Evolutionary conservation across 2,329 filamentous ascomycete genomes (phyloP).

Genomic region (Ophiocordyceps polyrhachis-furcata): DNA sequence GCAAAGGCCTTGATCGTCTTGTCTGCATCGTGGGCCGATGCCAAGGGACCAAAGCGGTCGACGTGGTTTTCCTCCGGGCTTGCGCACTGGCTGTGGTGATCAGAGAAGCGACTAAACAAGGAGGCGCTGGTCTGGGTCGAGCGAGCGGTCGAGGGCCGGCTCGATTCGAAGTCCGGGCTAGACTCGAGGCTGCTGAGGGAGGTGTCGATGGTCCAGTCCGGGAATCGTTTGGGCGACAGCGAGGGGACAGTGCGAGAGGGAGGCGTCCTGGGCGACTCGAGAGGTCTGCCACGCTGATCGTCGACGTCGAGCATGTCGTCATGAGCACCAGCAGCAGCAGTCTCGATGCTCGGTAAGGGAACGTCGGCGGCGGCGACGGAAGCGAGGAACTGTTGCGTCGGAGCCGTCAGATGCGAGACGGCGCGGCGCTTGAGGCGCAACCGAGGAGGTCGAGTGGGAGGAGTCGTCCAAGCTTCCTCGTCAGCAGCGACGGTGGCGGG

Average conservation of each 20-base stretch:
- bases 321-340: constrained; percentile 8
- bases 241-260: constrained; percentile 26
- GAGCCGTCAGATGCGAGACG: constrained; percentile 32
- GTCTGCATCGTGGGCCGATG: constrained; percentile 11
- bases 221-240: constrained; percentile 27
- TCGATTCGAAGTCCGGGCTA: constrained; percentile 38
- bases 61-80: constrained; percentile 25
- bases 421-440: constrained; percentile 37
- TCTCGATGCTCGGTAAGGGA: constrained; percentile 46
- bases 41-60: constrained; percentile 8
- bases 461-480: constrained; percentile 22
- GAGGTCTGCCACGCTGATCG: constrained; percentile 19
- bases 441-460: constrained; percentile 32
- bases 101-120: constrained; percentile 37
- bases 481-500: constrained; percentile 17
- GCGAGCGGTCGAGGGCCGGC: constrained; percentile 38
- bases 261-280: constrained; percentile 42
- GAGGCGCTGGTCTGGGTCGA: constrained; percentile 40
- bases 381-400: constrained; percentile 47
- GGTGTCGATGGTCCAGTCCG: constrained; percentile 40
- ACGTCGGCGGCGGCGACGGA: constrained; percentile 47
- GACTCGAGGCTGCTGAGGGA: constrained; percentile 38
- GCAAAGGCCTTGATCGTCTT: constrained; percentile 12
- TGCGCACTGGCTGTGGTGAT: constrained; percentile 31
- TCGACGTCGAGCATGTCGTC: constrained; percentile 21